These are phyloP conservation scores for Pichia nanzhaoensis DNA, from an alignment of 805 yeast genomes.

Conservation along the genomic window DNA sequence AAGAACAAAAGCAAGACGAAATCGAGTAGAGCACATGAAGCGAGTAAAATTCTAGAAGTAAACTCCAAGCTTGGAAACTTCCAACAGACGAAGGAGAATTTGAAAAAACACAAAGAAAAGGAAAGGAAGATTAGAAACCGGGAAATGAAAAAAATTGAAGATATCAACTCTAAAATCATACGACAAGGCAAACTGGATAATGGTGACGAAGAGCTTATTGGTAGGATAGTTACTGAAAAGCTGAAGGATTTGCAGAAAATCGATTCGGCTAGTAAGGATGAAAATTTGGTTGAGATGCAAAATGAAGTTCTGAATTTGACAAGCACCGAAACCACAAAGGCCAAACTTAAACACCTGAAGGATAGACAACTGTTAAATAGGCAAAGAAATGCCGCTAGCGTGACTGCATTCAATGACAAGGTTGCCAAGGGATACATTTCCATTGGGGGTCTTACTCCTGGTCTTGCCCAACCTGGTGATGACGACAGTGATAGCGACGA, in stretches of 20 bases:
- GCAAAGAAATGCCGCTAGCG: conserved; percentile 27
- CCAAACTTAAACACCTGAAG: conserved; percentile 16
- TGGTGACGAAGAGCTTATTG: conserved; percentile 30
- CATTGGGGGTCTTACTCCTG: conserved; percentile 71
- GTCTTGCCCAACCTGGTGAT: conserved; percentile 74
- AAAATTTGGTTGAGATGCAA: conserved; percentile 38
- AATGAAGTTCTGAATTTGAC: conserved; percentile 38
- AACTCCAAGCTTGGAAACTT: conserved; percentile 15
- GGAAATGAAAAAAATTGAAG: conserved; percentile 13
- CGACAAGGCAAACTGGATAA: conserved; percentile 20
- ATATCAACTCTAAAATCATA: conserved; percentile 15
- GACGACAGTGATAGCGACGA: conserved; percentile 40
- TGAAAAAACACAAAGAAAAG: conserved; percentile 16
- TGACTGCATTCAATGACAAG: conserved; percentile 33
- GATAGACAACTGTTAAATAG: conserved; percentile 16
- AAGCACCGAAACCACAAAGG: conserved; percentile 33
- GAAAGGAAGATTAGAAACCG: conserved; percentile 16
- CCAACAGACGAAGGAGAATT: conserved; percentile 13
- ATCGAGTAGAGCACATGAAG: conserved; percentile 10
- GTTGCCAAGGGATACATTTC: conserved; percentile 38
- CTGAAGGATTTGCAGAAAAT: conserved; percentile 33
- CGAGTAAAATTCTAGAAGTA: conserved; percentile 23
- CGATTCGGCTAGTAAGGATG: conserved; percentile 23
- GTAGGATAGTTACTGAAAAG: conserved; percentile 33
- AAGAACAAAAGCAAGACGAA: background rate